These are phyloP conservation scores for Vickermania spadyakhi DNA, from an alignment of 208 protist species.

Conservation along the genomic window DNA sequence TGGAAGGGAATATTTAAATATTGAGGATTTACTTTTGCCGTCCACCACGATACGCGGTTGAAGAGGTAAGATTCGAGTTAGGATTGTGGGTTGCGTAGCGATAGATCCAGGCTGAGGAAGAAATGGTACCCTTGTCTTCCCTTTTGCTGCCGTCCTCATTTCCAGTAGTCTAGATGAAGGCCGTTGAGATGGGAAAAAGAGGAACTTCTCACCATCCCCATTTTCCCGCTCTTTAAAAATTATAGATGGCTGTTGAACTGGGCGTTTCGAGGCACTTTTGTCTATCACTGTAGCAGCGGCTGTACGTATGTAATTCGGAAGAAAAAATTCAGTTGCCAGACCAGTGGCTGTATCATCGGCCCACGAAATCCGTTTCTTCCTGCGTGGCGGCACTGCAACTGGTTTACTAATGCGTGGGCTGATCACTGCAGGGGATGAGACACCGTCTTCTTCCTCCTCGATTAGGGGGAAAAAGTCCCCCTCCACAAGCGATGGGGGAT, in stretches of 20 bases:
- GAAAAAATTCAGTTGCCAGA: not conserved
- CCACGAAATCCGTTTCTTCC: not conserved
- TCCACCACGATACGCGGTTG: not conserved
- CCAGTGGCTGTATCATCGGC: not conserved
- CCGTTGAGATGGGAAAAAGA: conserved; percentile 1
- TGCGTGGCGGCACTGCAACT: not conserved
- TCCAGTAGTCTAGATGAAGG: not conserved
- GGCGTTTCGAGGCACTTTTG: too few species aligned
- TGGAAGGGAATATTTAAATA: too few species aligned
- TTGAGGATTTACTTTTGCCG: too few species aligned
- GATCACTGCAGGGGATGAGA: too few species aligned
- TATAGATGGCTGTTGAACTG: not conserved
- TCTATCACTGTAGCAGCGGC: not conserved
- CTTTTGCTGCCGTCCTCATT: not conserved
- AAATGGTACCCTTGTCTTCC: not conserved
- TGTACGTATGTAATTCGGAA: not conserved
- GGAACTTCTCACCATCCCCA: not conserved
- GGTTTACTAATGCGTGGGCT: too few species aligned
- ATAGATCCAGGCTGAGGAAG: not conserved
- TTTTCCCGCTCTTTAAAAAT: not conserved
- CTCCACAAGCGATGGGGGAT: not conserved
- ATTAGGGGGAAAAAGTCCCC: not conserved
- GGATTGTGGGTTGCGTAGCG: not conserved
- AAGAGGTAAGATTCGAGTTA: not conserved
- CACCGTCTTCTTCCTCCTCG: not conserved